Percentiles rank a stretch among this genome's conserved stretches.
Evolutionary conservation across 306 rosid genomes (phyloP).

Genomic region (Vigna reflexopilosa): DNA sequence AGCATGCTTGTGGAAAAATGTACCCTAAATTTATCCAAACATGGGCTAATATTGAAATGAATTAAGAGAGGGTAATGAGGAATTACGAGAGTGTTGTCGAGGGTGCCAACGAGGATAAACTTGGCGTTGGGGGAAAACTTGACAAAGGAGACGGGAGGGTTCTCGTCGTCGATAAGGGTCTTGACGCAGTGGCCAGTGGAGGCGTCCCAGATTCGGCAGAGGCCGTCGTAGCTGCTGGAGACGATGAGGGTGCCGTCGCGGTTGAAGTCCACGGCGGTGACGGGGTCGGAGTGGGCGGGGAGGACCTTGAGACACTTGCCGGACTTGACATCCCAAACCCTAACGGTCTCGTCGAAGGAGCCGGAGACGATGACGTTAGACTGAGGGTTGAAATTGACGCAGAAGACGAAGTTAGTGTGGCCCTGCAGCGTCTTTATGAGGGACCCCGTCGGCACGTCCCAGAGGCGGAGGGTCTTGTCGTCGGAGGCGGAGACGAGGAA

Average conservation of each 20-base stretch:
- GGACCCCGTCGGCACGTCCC: conserved; percentile 87
- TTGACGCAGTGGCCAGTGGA: conserved; percentile 93
- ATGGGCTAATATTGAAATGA: too few species aligned
- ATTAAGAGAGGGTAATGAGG: neutral
- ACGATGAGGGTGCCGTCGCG: conserved; percentile 88
- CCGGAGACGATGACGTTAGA: conserved; percentile 91
- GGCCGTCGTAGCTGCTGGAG: conserved; percentile 97
- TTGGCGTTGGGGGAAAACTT: conserved; percentile 91
- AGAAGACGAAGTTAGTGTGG: conserved; percentile 90
- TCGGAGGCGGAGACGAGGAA: conserved; percentile 92
- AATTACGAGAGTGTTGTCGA: conserved; percentile 85
- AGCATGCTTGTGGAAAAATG: too few species aligned
- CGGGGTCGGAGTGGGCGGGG: conserved; percentile 97
- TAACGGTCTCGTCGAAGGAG: conserved; percentile 94
- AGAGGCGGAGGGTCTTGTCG: conserved; percentile 88
- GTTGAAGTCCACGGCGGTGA: conserved; percentile 91
- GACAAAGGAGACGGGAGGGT: conserved; percentile 93
- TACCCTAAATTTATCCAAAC: neutral
- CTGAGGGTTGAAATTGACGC: conserved; percentile 93
- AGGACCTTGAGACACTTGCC: conserved; percentile 89
- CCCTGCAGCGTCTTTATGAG: conserved; percentile 80
- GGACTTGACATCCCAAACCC: conserved; percentile 91
- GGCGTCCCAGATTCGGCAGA: conserved; percentile 90
- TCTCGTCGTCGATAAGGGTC: conserved; percentile 93
- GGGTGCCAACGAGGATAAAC: conserved; percentile 91